phyloP scores from a whole-genome alignment of 257 asterid species.

The Anisodus tanguticus region DNA sequence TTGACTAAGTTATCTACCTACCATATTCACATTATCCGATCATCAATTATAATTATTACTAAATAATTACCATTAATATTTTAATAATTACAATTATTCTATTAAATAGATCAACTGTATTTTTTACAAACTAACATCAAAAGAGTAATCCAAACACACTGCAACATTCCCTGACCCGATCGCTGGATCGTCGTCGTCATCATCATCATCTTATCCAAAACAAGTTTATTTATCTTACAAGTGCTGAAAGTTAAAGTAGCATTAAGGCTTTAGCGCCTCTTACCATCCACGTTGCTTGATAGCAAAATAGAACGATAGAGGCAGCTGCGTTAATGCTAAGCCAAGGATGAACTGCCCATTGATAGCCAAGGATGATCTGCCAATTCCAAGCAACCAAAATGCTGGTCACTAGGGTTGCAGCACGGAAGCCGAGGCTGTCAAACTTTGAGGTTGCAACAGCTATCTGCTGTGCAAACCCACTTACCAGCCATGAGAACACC shows the following conservation, averaged over 20 bases:
- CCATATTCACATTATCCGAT: no score
- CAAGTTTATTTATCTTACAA: slow-evolving; percentile 1
- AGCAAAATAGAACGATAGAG: slow-evolving; percentile 25
- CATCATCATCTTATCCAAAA: slow-evolving; percentile 26
- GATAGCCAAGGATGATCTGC: slow-evolving; percentile 87
- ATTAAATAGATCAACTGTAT: neutral
- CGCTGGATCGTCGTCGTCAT: neutral
- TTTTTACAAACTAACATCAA: slow-evolving; percentile 8
- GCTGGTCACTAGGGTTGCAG: slow-evolving; percentile 43
- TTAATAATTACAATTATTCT: no score
- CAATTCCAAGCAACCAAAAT: slow-evolving; percentile 47
- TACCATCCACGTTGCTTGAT: slow-evolving; percentile 25
- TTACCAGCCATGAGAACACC: slow-evolving; percentile 44
- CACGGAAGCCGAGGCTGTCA: slow-evolving; percentile 35
- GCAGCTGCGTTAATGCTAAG: slow-evolving; percentile 45
- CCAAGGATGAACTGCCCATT: slow-evolving; percentile 53
- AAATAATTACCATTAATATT: no score
- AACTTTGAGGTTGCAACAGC: slow-evolving; percentile 56
- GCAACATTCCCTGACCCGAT: slow-evolving; percentile 7
- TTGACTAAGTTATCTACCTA: no score
- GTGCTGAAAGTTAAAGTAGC: slow-evolving; percentile 32
- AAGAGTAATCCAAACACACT: slow-evolving; percentile 15
- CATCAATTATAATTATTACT: no score
- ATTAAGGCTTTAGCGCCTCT: slow-evolving; percentile 38
- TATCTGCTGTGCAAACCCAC: slow-evolving; percentile 51